Base-by-base conservation (phyloP, 345 rosid genomes). In the Gynandropsis gynandra region DNA sequence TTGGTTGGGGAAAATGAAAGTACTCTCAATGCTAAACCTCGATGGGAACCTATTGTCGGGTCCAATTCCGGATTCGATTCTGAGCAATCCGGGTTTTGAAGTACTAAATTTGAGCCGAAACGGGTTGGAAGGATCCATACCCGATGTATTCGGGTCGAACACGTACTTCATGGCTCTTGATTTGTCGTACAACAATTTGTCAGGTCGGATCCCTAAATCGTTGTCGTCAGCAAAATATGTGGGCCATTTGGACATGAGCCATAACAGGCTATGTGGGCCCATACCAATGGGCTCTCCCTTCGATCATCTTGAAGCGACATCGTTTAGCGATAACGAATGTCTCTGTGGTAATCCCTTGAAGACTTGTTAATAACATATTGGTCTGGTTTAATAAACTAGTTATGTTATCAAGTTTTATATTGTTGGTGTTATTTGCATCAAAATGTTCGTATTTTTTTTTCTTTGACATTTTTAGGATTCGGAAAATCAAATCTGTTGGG, bases 181-280 rank as follows among this genome's bases (percentile, higher is more conserved):
- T 69, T 55, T 90, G 58, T 90, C 98, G 1, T 52, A 69, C 57
- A 90, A 90, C 52, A 74, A 49, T 1, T 43, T 87, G 37, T 68
- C 75, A 64, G 98, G 98, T 12, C 66, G 76, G 41, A 67, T 90
- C 38, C 98, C 96, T 6, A 42, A 47, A 32, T 69, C 98, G 7
- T 48, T 90, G 15, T 65, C 83, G 5, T 74, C 85, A 47, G 73
- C 85, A 1, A 65, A 61, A 14, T 90, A 64, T 54, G 58, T 90
- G 39, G 96, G 98, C 1, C 96, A 87, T 58, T 41, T 87, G 46
- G 98, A 90, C 68, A 56, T 90, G 50, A 90, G 98, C 68, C 77
- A 87, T 44, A 90, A 90, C 72, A 87, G 64, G 75, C 81, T 90
- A 5, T 90, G 98, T 56, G 98, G 96, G 39, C 41, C 80, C 9